Evolutionary conservation across 2,329 filamentous ascomycete genomes (phyloP).

Genomic region (Fusarium beomiforme): DNA sequence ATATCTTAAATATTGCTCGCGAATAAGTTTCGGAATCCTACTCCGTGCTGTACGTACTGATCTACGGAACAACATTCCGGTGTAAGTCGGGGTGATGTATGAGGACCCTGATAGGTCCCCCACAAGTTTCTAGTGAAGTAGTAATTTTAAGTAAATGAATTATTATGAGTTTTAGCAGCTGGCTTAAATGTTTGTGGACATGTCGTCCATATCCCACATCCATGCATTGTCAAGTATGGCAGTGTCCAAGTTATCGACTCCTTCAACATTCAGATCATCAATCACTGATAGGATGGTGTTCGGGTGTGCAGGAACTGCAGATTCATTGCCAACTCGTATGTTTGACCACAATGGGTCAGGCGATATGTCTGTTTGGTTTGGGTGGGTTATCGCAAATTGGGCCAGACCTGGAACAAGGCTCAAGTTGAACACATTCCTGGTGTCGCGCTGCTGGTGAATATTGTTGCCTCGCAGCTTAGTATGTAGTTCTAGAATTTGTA

Average conservation of each 20-base stretch:
- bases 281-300: slow-evolving; percentile 31
- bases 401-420: not conserved
- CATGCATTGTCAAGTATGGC: slow-evolving; percentile 22
- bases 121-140: not conserved
- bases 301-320: not conserved
- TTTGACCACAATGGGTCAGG: slow-evolving; percentile 34
- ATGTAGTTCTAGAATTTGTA: slow-evolving; percentile 29
- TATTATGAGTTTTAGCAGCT: not conserved
- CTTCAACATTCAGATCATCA: slow-evolving; percentile 24
- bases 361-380: slow-evolving; percentile 2
- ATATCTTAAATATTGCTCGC: not conserved
- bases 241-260: not conserved
- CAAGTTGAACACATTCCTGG: not conserved
- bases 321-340: not conserved
- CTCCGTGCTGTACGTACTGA: not conserved
- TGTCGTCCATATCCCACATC: slow-evolving; percentile 26
- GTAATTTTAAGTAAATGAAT: not conserved
- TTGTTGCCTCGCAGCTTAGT: slow-evolving; percentile 15
- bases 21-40: not conserved
- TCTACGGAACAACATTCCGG: slow-evolving; percentile 9
- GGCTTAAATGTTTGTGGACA: not conserved
- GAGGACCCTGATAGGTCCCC: not conserved
- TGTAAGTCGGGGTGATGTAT: not conserved
- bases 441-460: not conserved
- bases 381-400: slow-evolving; percentile 17